phyloP scores from a whole-genome alignment of 2,329 filamentous ascomycete species.

The Dryadomyces quercus-mongolicae region DNA sequence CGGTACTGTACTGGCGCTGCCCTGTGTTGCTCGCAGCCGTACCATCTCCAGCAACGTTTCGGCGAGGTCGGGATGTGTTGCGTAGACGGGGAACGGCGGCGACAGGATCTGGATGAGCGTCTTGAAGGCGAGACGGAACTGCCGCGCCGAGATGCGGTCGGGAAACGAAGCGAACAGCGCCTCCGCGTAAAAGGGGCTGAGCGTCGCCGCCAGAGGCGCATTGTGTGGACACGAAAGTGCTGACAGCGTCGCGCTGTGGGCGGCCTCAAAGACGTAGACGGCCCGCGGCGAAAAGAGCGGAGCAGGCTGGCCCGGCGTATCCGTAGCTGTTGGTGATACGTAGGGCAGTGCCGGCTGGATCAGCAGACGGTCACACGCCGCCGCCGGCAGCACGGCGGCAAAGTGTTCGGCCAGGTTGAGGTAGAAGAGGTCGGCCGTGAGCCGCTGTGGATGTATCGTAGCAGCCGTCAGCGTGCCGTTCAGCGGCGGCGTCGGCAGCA shows the following conservation, averaged over 20 bases:
- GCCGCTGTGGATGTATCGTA: constrained; percentile 50
- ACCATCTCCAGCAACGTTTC: constrained; percentile 72
- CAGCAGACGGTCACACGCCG: constrained; percentile 59
- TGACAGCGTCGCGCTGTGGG: constrained; percentile 71
- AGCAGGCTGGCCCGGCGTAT: neutral
- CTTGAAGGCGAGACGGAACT: constrained; percentile 81
- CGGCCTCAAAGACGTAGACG: constrained; percentile 66
- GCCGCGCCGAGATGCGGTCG: constrained; percentile 61
- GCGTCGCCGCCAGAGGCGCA: constrained; percentile 52
- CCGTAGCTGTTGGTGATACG: constrained; percentile 32
- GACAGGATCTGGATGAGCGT: constrained; percentile 72
- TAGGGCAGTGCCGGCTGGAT: constrained; percentile 65
- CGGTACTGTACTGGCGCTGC: constrained; percentile 33
- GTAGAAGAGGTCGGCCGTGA: constrained; percentile 65
- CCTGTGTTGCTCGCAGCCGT: constrained; percentile 41
- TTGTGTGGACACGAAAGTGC: constrained; percentile 73
- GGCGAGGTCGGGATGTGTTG: constrained; percentile 63
- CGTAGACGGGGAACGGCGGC: constrained; percentile 64
- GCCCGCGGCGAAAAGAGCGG: constrained; percentile 30
- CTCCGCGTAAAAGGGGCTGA: constrained; percentile 75
- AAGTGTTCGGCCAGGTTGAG: constrained; percentile 80
- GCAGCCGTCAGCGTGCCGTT: constrained; percentile 32
- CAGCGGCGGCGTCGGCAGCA: constrained; percentile 34
- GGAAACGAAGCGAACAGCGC: constrained; percentile 73
- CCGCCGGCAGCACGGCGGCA: constrained; percentile 53